A percentile compares a stretch with the other conserved stretches of the same genome.
phyloP scores from a whole-genome alignment of 2,329 filamentous ascomycete species.

The Aspergillus sp. region DNA sequence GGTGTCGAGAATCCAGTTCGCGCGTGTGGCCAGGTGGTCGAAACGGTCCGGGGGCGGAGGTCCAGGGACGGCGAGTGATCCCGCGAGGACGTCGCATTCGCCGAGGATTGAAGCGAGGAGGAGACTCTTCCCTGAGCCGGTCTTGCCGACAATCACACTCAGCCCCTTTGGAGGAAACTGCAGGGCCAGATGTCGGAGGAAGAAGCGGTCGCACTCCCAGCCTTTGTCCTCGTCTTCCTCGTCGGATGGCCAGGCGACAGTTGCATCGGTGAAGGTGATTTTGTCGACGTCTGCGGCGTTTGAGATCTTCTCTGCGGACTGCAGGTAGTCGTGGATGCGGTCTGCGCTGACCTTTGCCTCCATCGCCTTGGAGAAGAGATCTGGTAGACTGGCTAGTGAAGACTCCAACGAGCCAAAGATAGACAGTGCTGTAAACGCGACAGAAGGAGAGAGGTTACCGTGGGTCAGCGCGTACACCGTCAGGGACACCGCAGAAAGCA shows the following conservation, averaged over 20 bases:
- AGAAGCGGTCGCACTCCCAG: slow-evolving; percentile 51
- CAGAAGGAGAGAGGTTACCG: slow-evolving; percentile 68
- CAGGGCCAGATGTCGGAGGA: slow-evolving; percentile 67
- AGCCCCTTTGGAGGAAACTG: slow-evolving; percentile 71
- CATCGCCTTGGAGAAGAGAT: slow-evolving; percentile 70
- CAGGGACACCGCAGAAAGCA: slow-evolving; percentile 73
- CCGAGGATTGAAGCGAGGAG: slow-evolving; percentile 74
- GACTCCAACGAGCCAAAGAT: slow-evolving; percentile 76
- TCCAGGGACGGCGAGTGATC: slow-evolving; percentile 58
- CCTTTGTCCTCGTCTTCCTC: slow-evolving; percentile 50
- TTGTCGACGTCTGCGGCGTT: slow-evolving; percentile 58
- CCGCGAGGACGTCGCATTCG: slow-evolving; percentile 70
- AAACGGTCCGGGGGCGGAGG: slow-evolving; percentile 62
- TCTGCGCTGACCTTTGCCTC: slow-evolving; percentile 75
- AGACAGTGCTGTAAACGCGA: slow-evolving; percentile 76
- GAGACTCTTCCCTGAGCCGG: slow-evolving; percentile 76
- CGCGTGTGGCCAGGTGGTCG: slow-evolving; percentile 64
- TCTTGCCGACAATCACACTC: slow-evolving; percentile 77
- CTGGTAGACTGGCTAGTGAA: slow-evolving; percentile 71
- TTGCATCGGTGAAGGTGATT: slow-evolving; percentile 68
- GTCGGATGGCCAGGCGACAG: slow-evolving; percentile 75
- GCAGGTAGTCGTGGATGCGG: slow-evolving; percentile 73
- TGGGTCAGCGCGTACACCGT: slow-evolving; percentile 69
- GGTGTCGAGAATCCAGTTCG: slow-evolving; percentile 71
- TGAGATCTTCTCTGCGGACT: slow-evolving; percentile 67